A percentile compares a stretch with the other conserved stretches of the same genome.
Evolutionary conservation across 1,139 yeast genomes (phyloP).

Genomic region (Debaryomyces sp.): DNA sequence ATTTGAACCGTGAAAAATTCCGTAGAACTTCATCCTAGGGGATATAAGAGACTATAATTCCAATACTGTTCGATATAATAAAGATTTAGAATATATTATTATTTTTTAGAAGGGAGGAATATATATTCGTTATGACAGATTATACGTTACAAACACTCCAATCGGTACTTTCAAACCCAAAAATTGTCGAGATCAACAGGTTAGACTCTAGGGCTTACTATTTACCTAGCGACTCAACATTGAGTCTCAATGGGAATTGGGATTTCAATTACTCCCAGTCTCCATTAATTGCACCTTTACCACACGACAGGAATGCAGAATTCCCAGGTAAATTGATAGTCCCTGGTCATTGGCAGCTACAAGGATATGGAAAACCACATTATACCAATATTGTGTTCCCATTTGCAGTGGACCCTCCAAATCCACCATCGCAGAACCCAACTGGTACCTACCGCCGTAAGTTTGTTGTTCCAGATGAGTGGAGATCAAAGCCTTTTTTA

Average conservation of each 20-base stretch:
- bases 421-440: constrained; percentile 33
- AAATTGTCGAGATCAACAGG: constrained; percentile 14
- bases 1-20: not conserved
- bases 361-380: constrained; percentile 32
- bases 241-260: constrained; percentile 33
- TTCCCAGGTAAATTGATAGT: constrained; percentile 20
- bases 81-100: no score
- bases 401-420: constrained; percentile 34
- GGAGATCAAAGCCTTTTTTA: constrained; percentile 13
- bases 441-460: constrained; percentile 31
- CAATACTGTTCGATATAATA: not conserved
- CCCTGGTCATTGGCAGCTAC: constrained; percentile 42
- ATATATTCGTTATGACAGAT: not conserved
- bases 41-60: no score
- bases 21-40: not conserved
- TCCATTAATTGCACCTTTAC: constrained; percentile 23
- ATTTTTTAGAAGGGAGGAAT: not conserved
- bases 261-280: constrained; percentile 22
- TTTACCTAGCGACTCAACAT: constrained; percentile 13
- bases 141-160: constrained; percentile 6
- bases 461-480: constrained; percentile 19
- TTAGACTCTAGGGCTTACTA: constrained; percentile 18
- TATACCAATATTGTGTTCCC: constrained; percentile 35
- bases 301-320: constrained; percentile 15
- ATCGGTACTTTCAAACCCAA: constrained; percentile 14